Evolutionary conservation across 116 monocot genomes (phyloP).

Genomic region (Thalassia testudinum): DNA sequence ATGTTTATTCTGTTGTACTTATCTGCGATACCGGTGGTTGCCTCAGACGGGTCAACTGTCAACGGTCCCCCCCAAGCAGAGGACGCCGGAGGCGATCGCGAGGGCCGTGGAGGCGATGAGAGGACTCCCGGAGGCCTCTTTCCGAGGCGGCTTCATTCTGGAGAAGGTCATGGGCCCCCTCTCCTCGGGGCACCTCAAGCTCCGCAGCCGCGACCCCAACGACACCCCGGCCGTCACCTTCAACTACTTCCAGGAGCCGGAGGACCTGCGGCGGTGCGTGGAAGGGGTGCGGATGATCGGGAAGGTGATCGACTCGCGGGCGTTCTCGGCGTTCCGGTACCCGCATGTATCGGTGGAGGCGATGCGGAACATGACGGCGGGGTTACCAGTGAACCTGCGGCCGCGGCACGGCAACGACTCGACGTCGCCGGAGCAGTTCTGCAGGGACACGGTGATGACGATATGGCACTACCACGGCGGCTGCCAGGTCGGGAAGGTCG

Average conservation of each 20-base stretch:
- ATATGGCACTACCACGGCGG: conserved; percentile 99
- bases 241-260: conserved; percentile 74
- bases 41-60: conserved; percentile 73
- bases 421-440: conserved; percentile 46
- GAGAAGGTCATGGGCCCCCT: conserved; percentile 63
- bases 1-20: too few relatives aligned
- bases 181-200: conserved; percentile 47
- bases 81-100: conserved; percentile 35
- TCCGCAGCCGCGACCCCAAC: conserved; percentile 27
- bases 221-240: conserved; percentile 70
- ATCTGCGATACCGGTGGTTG: too few relatives aligned
- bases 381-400: conserved; percentile 37
- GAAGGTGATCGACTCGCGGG: conserved; percentile 29
- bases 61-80: conserved; percentile 41
- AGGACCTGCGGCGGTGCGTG: conserved; percentile 61
- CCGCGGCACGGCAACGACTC: conserved; percentile 52
- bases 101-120: conserved; percentile 11
- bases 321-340: conserved; percentile 43
- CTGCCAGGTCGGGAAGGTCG: conserved; percentile 38
- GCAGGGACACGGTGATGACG: conserved; percentile 69
- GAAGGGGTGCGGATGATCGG: conserved; percentile 48
- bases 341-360: conserved; percentile 29
- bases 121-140: conserved; percentile 28
- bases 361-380: conserved; percentile 44
- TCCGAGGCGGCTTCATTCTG: conserved; percentile 71